phyloP scores from a whole-genome alignment of 257 asterid genomes.

The Capsicum chinense region DNA sequence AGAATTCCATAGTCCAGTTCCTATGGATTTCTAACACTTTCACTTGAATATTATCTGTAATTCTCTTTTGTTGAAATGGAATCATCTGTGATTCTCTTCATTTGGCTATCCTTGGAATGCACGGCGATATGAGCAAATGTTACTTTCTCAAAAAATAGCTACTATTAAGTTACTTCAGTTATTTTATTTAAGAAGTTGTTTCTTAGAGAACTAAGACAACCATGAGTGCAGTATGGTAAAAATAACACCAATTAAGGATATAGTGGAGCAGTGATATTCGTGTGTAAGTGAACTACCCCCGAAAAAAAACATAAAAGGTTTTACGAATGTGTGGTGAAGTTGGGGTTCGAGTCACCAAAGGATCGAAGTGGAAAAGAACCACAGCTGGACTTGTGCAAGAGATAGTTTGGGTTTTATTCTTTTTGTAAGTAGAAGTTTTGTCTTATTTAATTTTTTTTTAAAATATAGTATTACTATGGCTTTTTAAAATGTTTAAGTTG shows the following conservation, averaged over 20 bases:
- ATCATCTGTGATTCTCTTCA: background rate
- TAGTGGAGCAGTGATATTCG: background rate
- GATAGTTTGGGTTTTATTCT: background rate
- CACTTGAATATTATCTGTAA: background rate
- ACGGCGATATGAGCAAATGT: background rate
- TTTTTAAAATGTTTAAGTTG: background rate
- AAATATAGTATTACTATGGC: background rate
- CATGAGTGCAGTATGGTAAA: background rate
- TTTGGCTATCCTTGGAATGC: background rate
- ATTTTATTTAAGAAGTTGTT: background rate
- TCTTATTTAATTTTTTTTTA: too few relatives aligned
- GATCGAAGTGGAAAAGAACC: background rate
- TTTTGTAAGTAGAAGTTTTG: background rate
- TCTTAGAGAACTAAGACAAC: background rate
- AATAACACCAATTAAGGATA: background rate
- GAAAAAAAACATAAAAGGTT: background rate
- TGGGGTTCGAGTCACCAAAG: background rate
- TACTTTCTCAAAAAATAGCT: background rate
- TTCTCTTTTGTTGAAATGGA: background rate
- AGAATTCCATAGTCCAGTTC: background rate
- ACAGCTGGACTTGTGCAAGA: background rate
- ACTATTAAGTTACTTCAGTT: background rate
- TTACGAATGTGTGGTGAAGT: slow-evolving; percentile 8
- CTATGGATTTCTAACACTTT: background rate
- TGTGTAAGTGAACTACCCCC: background rate